Conservation (phyloP, 2,329 filamentous ascomycete species). For the Alternaria panax region DNA sequence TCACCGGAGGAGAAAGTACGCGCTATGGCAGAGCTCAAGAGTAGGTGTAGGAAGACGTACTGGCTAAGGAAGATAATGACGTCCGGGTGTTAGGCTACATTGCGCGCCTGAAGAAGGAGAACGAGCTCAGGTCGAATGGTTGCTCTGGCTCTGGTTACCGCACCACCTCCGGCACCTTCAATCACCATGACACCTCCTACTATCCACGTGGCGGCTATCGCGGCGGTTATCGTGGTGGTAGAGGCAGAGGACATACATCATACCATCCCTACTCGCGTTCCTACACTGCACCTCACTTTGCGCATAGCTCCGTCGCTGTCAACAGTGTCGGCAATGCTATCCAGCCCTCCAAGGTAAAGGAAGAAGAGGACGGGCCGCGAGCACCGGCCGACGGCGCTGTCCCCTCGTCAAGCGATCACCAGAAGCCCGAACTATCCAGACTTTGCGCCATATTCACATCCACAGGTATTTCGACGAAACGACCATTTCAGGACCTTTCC, state of each 20-base stretch:
- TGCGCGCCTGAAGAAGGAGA: conserved; percentile 30
- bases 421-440: conserved; percentile 15
- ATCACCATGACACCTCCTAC: neutral
- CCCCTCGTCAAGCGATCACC: conserved; percentile 9
- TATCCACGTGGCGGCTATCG: neutral
- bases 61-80: conserved; percentile 16
- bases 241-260: conserved; percentile 8
- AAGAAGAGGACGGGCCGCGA: neutral
- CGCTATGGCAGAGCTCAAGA: conserved; percentile 36
- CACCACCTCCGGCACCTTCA: neutral
- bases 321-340: conserved; percentile 12
- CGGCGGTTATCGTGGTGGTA: conserved; percentile 14
- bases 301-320: conserved; percentile 23
- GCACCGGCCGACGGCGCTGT: conserved; percentile 3
- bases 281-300: conserved; percentile 14
- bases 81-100: conserved; percentile 24
- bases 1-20: conserved; percentile 27
- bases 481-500: conserved; percentile 10
- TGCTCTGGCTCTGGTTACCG: conserved; percentile 7
- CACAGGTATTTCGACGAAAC: conserved; percentile 40
- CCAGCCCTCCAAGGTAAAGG: conserved; percentile 8
- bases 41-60: conserved; percentile 30
- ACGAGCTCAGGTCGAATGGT: conserved; percentile 15
- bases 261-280: conserved; percentile 36
- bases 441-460: conserved; percentile 40